phyloP scores from a whole-genome alignment of 2,329 filamentous ascomycete genomes.

The Domatiomyces catenatus region DNA sequence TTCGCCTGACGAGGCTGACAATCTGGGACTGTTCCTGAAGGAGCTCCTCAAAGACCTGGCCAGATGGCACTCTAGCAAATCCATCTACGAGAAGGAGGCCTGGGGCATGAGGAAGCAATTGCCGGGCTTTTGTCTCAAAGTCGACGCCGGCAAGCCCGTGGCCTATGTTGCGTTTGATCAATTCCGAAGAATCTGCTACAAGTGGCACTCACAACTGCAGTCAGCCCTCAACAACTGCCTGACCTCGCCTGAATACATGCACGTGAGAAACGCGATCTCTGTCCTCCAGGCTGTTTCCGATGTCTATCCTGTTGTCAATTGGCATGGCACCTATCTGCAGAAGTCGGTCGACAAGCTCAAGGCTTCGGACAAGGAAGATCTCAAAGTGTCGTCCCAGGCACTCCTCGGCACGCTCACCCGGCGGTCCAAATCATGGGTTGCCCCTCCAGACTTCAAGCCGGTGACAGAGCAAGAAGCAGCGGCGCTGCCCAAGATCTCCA shows the following conservation, averaged over 20 bases:
- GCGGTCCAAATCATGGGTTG: conserved; percentile 34
- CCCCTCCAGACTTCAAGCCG: conserved; percentile 29
- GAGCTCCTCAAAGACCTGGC: conserved; percentile 66
- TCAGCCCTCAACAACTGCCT: conserved; percentile 69
- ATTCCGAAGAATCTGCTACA: conserved; percentile 71
- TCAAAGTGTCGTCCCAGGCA: conserved; percentile 35
- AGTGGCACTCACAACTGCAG: conserved; percentile 77
- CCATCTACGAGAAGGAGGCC: conserved; percentile 67
- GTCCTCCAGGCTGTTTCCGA: conserved; percentile 67
- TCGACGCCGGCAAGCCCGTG: conserved; percentile 57
- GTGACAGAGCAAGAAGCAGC: conserved; percentile 5
- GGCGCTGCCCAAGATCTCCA: conserved; percentile 4
- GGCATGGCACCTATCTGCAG: conserved; percentile 49
- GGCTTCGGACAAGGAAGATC: conserved; percentile 32
- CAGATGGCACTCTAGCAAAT: conserved; percentile 67
- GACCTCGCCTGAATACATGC: conserved; percentile 80
- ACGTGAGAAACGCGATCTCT: conserved; percentile 89
- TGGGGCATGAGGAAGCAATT: conserved; percentile 50
- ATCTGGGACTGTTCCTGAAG: conserved; percentile 80
- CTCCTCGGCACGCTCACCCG: conserved; percentile 34
- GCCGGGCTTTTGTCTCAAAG: conserved; percentile 61
- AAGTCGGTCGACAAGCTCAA: conserved; percentile 29
- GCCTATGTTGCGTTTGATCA: conserved; percentile 67
- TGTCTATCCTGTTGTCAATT: conserved; percentile 76
- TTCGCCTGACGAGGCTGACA: conserved; percentile 79